Conservation (phyloP, 148 eudicot genomes). For the Amaranthus hypochondriacus region DNA sequence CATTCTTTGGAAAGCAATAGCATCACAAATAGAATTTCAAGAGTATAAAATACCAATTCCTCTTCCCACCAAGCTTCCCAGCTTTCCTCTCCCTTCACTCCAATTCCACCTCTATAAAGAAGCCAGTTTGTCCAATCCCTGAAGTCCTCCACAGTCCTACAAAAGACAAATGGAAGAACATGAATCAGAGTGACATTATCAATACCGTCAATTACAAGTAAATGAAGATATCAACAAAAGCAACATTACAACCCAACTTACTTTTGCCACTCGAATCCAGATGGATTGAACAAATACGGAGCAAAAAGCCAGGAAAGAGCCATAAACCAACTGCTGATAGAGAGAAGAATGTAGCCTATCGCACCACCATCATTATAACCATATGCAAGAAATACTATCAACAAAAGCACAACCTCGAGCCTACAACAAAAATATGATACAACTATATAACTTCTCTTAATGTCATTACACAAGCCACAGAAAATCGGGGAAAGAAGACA, state of each 20-base stretch:
- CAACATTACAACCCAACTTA: slow-evolving; percentile 34
- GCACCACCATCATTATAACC: slow-evolving; percentile 68
- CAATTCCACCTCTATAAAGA: slow-evolving; percentile 95
- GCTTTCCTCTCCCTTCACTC: slow-evolving; percentile 95
- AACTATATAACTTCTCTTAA: neutral
- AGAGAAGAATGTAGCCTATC: slow-evolving; percentile 71
- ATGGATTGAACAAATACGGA: slow-evolving; percentile 93
- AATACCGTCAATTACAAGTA: neutral
- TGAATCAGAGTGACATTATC: neutral
- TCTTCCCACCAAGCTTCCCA: slow-evolving; percentile 99
- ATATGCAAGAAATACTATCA: slow-evolving; percentile 78
- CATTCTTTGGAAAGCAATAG: neutral
- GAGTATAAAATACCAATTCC: slow-evolving; percentile 61
- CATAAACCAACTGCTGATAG: slow-evolving; percentile 95
- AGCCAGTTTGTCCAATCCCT: slow-evolving; percentile 99
- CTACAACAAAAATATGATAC: slow-evolving; percentile 36
- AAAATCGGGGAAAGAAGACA: slow-evolving; percentile 22
- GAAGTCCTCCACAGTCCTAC: slow-evolving; percentile 88
- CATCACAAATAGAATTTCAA: neutral
- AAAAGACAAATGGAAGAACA: slow-evolving; percentile 8
- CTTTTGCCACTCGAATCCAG: slow-evolving; percentile 99
- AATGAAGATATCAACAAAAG: neutral
- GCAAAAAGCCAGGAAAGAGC: slow-evolving; percentile 96
- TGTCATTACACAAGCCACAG: slow-evolving; percentile 7
- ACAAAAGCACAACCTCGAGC: slow-evolving; percentile 80